Evolutionary conservation across 1,284 basidiomycete species (phyloP).

Genomic region (Boletellus sp.): DNA sequence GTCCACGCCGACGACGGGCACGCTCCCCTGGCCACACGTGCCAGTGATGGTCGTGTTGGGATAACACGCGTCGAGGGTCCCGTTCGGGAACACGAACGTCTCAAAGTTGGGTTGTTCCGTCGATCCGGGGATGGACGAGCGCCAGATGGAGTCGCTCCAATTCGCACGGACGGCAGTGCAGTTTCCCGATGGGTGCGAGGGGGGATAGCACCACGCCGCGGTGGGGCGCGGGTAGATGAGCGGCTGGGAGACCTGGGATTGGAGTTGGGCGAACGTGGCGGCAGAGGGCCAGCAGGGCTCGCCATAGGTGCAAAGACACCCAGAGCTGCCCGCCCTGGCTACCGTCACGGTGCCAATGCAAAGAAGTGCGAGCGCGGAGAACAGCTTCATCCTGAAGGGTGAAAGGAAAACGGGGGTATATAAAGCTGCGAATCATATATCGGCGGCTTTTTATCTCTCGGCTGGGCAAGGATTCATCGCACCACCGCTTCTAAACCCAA

Average conservation of each 20-base stretch:
- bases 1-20: slow-evolving; percentile 18
- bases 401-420: too few species aligned
- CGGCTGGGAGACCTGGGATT: slow-evolving; percentile 28
- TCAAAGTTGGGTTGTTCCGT: slow-evolving; percentile 42
- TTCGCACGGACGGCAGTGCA: slow-evolving; percentile 29
- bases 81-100: slow-evolving; percentile 37
- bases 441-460: too few species aligned
- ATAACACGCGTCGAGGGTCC: slow-evolving; percentile 35
- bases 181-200: slow-evolving; percentile 15
- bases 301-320: slow-evolving; percentile 10
- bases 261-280: slow-evolving; percentile 33
- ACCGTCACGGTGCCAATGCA: not conserved
- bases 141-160: slow-evolving; percentile 37
- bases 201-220: slow-evolving; percentile 26
- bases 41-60: slow-evolving; percentile 14
- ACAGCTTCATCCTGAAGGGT: too few species aligned
- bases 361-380: not conserved
- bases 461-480: too few species aligned
- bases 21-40: slow-evolving; percentile 11
- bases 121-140: slow-evolving; percentile 39
- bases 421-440: too few species aligned
- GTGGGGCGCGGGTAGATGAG: slow-evolving; percentile 27
- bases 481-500: too few species aligned
- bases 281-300: slow-evolving; percentile 41
- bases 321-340: not conserved